Evolutionary conservation across 2,329 filamentous ascomycete genomes (phyloP), one percentile per base, ranked within the genome.

Genomic region (Ascochyta lentis): DNA sequence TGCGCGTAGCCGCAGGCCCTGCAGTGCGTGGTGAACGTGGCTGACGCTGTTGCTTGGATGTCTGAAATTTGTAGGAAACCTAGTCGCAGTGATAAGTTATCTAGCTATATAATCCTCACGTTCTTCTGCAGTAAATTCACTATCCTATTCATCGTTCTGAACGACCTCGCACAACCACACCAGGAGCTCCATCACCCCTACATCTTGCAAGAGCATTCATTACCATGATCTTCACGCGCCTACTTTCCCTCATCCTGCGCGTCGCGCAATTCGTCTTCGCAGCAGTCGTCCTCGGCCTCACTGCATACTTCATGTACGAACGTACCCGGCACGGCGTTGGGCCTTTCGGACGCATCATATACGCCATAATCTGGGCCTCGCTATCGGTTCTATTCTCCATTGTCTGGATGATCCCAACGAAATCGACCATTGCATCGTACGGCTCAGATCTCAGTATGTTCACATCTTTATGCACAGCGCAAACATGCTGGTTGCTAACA

Each of bases 391-490:
- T 93, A 37, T 78, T 91, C n/a, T 80, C 85, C 5, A 76, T 93
- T 24, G 72, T 93, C 59, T 91, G 89, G 85, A 80, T 92, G 26
- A 80, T 93, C 37, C 90, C 90, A 2, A 90, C 90, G 69, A 83
- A 85, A 2, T 78, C 79, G 46, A 83, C 81, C 42, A 91, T 92
- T 74, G 81, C 87, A 58, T 83, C 88, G 74, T 93, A 88, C 83
- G 88, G 87, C 0, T 78, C 87, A 64, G 90, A 94, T 68, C 66
- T 92, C 24, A 15, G 63, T 66, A 55, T 27, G 63, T 34, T 6
- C 19, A 7, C 7, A 7, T 9, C 27, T 8, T 4, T 31, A 13
- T 10, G 8, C 9, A 9, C 27, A 29, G 27, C 27, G 12, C 12
- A 29, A 29, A 3, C 3, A 10, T 9, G n/a, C 13, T 8, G 6